phyloP scores from a whole-genome alignment of 176 grass and related monocot species.

The Saccharum spontaneum region DNA sequence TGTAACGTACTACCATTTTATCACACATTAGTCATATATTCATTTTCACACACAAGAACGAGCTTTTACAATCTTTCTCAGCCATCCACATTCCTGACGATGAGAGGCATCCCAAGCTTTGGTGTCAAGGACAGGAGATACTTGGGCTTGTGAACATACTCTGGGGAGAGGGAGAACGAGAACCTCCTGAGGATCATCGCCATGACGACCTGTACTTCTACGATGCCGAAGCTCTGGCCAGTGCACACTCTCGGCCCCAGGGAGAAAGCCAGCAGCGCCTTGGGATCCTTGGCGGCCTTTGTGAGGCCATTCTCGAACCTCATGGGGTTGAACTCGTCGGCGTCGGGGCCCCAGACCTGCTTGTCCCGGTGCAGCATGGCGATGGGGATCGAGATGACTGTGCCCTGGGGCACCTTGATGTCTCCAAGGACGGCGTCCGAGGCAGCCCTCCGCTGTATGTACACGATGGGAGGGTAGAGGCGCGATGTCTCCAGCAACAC shows the following conservation, averaged over 20 bases:
- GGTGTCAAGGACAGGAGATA: conserved; percentile 37
- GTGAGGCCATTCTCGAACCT: conserved; percentile 42
- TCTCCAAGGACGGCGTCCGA: background rate
- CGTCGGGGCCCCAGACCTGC: conserved; percentile 61
- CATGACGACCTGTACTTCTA: conserved; percentile 37
- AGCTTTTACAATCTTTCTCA: background rate
- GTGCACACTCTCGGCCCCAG: conserved; percentile 48
- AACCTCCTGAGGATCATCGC: conserved; percentile 55
- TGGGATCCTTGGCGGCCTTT: conserved; percentile 27
- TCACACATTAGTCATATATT: background rate
- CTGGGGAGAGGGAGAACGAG: conserved; percentile 46
- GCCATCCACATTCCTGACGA: conserved; percentile 7
- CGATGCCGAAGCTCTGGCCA: conserved; percentile 55
- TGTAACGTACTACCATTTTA: background rate
- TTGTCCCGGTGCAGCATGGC: conserved; percentile 37
- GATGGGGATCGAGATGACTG: conserved; percentile 2
- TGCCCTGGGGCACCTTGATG: conserved; percentile 17
- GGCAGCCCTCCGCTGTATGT: conserved; percentile 8
- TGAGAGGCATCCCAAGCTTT: conserved; percentile 47
- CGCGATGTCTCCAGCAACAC: conserved; percentile 33
- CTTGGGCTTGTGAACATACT: conserved; percentile 49
- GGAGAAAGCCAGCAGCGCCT: conserved; percentile 45
- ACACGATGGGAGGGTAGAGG: conserved; percentile 23
- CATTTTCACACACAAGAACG: background rate
- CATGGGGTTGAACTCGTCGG: conserved; percentile 55